phyloP scores from a whole-genome alignment of 495 filamentous ascomycete species.

The Penicillium arizonense region DNA sequence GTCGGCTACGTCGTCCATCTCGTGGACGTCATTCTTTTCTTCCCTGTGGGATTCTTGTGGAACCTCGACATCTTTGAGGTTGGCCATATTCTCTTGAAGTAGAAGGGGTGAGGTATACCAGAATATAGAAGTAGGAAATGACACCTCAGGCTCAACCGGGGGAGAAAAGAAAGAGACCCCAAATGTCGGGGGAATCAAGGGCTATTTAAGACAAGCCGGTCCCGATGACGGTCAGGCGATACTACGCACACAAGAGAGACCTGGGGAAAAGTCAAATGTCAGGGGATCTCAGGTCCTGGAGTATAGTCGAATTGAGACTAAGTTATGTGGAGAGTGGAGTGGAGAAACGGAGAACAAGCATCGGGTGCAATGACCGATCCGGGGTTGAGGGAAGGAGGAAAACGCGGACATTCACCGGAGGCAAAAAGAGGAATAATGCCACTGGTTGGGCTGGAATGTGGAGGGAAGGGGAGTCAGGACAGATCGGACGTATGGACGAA shows the following conservation, averaged over 20 bases:
- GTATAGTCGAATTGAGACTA: too few species aligned
- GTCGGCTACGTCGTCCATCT: slow-evolving; percentile 30
- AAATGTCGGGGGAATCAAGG: background rate
- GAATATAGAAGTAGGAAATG: background rate
- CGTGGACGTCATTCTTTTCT: slow-evolving; percentile 23
- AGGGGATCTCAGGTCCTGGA: background rate
- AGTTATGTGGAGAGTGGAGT: background rate
- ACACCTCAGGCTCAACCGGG: background rate
- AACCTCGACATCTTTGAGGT: slow-evolving; percentile 32
- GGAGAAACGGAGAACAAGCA: background rate
- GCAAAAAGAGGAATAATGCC: background rate
- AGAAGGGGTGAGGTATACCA: background rate
- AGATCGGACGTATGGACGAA: background rate
- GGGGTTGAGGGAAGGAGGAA: background rate
- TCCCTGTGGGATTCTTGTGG: slow-evolving; percentile 27
- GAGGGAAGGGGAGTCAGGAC: background rate
- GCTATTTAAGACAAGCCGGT: background rate
- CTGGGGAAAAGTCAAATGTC: background rate
- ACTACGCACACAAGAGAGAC: background rate
- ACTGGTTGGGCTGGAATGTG: background rate
- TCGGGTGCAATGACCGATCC: too few species aligned
- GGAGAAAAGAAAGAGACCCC: background rate
- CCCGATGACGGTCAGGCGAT: background rate
- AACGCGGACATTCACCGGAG: slow-evolving; percentile 12
- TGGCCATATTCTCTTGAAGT: slow-evolving; percentile 23